Base-by-base conservation (phyloP, 805 yeast species). In the Saturnispora saitoi region DNA sequence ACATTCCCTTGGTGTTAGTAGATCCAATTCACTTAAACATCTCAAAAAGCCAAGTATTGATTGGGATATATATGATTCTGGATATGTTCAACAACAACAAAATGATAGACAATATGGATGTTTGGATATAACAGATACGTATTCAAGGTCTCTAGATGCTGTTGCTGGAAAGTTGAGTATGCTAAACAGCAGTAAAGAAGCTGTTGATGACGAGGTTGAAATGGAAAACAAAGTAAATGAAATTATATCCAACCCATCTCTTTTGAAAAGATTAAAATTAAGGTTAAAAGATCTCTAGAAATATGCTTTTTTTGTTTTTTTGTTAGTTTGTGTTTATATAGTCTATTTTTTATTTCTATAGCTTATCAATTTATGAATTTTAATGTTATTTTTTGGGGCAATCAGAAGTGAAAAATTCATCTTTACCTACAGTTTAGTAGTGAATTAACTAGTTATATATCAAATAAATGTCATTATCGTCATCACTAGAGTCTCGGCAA, bases 11-110 rank as follows among this genome's bases (percentile, higher is more conserved):
- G n/a, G n/a, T 12, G 11, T 37, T n/a, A 24, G 15, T n/a, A 20
- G 41, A 42, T 41, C 36, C 22, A 34, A 34, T 24, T 48, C 52
- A 11, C 45, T 42, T n/a, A 52, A 34, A 20, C 56, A 51, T 38
- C 42, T 34, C 4, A 53, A 51, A 14, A 53, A 53, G 24, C 56
- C 52, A 31, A 53, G 56, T 38, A 53, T 53, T 4, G 56, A 53
- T 43, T 53, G 56, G 56, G 56, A 53, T 45, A 31, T 53, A 20
- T 53, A 49, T 40, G 50, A 51, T 36, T 45, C 48, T 22, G 29
- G 29, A 2, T n/a, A 37, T n/a, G 36, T 26, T 17, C 38, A 34
- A 20, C 38, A 34, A 20, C 29, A 37, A 28, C 45, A 31, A 32
- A 47, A 24, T 8, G 49, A 42, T 6, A 38, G 32, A 14, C 41